phyloP scores from a whole-genome alignment of 257 asterid species.

The Ophiorrhiza pumila region DNA sequence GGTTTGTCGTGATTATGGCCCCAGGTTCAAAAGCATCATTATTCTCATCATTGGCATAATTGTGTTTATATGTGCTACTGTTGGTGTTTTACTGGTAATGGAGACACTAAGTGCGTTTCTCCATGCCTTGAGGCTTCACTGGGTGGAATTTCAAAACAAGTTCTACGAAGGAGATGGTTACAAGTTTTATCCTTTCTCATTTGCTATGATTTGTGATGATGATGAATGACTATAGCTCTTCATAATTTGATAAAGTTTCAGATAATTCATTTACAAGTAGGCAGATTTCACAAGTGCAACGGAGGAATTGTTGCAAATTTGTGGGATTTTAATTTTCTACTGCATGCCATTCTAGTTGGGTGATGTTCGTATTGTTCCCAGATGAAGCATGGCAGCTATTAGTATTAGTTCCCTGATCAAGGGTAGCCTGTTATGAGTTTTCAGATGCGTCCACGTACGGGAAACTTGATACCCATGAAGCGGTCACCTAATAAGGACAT shows the following conservation, averaged over 20 bases:
- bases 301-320: not conserved
- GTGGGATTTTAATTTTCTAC: not conserved
- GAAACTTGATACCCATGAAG: not conserved
- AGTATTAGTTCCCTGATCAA: too few species aligned
- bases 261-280: not conserved
- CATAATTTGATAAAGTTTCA: not conserved
- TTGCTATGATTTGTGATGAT: constrained; percentile 35
- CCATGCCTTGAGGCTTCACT: constrained; percentile 59
- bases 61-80: constrained; percentile 50
- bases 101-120: constrained; percentile 62
- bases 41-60: constrained; percentile 43
- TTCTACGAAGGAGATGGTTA: constrained; percentile 61
- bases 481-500: too few species aligned
- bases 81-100: constrained; percentile 57
- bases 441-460: too few species aligned
- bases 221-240: constrained; percentile 31
- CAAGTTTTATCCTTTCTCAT: constrained; percentile 52
- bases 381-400: not conserved
- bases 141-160: constrained; percentile 62
- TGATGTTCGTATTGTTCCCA: not conserved
- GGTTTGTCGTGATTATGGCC: not conserved
- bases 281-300: not conserved
- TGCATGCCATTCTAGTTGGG: not conserved
- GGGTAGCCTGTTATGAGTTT: too few species aligned
- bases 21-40: constrained; percentile 45